Percentiles rank a stretch among this genome's conserved stretches.
Conservation (phyloP, 352 stramenopile genomes). For the Saprolegnia parasitica region DNA sequence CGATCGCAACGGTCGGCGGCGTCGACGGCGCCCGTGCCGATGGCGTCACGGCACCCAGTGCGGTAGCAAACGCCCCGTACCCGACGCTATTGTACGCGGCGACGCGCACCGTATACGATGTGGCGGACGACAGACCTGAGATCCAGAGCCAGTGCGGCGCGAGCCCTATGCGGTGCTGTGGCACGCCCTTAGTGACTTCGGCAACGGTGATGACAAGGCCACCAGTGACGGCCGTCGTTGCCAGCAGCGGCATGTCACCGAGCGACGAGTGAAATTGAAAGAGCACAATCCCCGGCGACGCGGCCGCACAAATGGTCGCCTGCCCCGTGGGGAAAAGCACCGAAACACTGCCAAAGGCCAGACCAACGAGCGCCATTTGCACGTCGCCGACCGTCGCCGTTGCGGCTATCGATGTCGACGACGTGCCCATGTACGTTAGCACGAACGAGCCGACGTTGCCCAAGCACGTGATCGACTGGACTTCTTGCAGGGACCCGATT, state of each 20-base stretch:
- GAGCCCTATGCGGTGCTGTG: conserved; percentile 54
- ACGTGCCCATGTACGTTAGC: conserved; percentile 51
- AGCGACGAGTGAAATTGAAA: conserved; percentile 52
- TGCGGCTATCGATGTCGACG: conserved; percentile 43
- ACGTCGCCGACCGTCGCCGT: conserved; percentile 40
- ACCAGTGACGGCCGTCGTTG: conserved; percentile 3
- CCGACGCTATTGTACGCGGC: conserved; percentile 93
- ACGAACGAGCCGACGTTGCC: conserved; percentile 45
- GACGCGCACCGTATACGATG: conserved; percentile 87
- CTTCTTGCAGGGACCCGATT: conserved; percentile 42
- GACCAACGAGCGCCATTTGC: conserved; percentile 48
- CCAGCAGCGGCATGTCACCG: conserved; percentile 47
- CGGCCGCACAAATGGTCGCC: conserved; percentile 43
- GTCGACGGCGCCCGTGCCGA: conserved; percentile 45
- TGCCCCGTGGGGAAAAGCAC: conserved; percentile 42
- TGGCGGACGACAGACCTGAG: conserved; percentile 56
- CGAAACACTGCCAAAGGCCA: conserved; percentile 52
- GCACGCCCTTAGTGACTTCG: conserved; percentile 50
- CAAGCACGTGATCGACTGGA: conserved; percentile 56
- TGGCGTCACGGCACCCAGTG: conserved; percentile 36
- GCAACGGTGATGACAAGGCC: conserved; percentile 19
- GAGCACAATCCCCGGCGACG: conserved; percentile 36
- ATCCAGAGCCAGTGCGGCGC: conserved; percentile 85
- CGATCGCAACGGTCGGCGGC: conserved; percentile 79
- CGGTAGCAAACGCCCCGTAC: conserved; percentile 73